Conservation (phyloP, 768 basidiomycete genomes). For the Brasilioporus rufonigricans region DNA sequence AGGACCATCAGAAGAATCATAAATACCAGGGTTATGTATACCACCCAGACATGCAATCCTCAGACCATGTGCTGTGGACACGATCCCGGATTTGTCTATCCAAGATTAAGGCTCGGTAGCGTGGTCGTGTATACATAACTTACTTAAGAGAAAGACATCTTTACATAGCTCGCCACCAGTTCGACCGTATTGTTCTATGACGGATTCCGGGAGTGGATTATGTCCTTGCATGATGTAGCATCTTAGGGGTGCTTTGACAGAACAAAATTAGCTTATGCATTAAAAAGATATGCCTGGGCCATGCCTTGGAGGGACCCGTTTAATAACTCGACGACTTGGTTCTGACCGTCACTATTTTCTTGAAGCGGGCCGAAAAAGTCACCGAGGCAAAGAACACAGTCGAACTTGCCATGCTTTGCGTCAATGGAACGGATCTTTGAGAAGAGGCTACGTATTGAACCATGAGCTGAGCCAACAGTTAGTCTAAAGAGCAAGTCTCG, state of each 20-base stretch:
- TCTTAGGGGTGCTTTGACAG: constrained; percentile 70
- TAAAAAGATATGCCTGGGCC: constrained; percentile 4
- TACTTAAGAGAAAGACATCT: constrained; percentile 85
- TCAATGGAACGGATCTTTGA: constrained; percentile 82
- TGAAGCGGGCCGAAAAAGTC: constrained; percentile 77
- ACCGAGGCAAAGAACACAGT: constrained; percentile 76
- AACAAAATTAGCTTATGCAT: constrained; percentile 12
- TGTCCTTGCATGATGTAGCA: constrained; percentile 94
- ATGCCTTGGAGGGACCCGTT: constrained; percentile 66
- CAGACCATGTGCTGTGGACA: constrained; percentile 77
- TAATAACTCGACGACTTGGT: constrained; percentile 60
- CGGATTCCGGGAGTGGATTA: constrained; percentile 64
- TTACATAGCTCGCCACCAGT: constrained; percentile 77
- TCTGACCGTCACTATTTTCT: constrained; percentile 35
- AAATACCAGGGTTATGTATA: constrained; percentile 61
- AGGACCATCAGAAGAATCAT: constrained; percentile 55
- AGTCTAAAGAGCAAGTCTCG: constrained; percentile 41
- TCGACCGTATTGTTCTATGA: constrained; percentile 73
- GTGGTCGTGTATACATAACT: constrained; percentile 28
- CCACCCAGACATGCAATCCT: constrained; percentile 88
- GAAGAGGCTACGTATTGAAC: constrained; percentile 72
- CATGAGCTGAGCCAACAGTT: constrained; percentile 77
- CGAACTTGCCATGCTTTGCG: constrained; percentile 91
- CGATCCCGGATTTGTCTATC: constrained; percentile 75
- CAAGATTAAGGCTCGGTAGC: constrained; percentile 3